Base-by-base conservation (phyloP, 2,329 filamentous ascomycete species). In the Keithomyces neogunnii region DNA sequence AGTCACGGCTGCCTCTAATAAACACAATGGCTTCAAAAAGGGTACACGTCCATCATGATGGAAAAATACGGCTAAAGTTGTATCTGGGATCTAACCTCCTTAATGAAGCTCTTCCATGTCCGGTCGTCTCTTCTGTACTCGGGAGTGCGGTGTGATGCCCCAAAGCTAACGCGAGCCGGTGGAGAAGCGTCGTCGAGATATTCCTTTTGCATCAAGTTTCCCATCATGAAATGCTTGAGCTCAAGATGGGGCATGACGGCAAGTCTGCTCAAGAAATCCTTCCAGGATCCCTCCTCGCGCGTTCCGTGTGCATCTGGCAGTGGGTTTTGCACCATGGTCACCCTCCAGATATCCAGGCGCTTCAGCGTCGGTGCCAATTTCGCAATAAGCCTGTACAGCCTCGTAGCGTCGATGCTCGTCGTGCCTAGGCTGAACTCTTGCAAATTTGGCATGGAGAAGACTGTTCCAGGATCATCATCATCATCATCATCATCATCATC, bases 341-440 rank as follows among this genome's bases (percentile, higher is more conserved):
- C 57, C 44, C 69, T 74, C 61, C 75, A 75, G 0, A 82, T 58
- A 51, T 69, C 70, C 6, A 82, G 61, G 5, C 58, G 58, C 7
- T 66, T 61, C 2, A 82, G 65, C 0, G 69, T 74, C 2, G 69
- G 56, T 2, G 70, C 67, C 19, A 76, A 74, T 53, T 73, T 78
- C 36, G 51, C 46, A 42, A 71, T 55, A 4, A 77, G 45, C 1
- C 50, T 53, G 3, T 74, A 48, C 0, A 78, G 54, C 1, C 60
- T 52, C 0, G 55, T 10, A 0, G 61, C 50, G 0, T 63, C 51
- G 5, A 74, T 51, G 0, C 53, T 56, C 49, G 69, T 59, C 53
- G 64, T 62, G 1, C 76, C 76, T 11, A 79, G 60, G 29, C 78
- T 73, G 2, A 80, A 59, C 30, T 64, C 62, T 51, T 67, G 59